Evolutionary conservation across 2,329 filamentous ascomycete genomes (phyloP).

Genomic region (Trichoderma sp.): DNA sequence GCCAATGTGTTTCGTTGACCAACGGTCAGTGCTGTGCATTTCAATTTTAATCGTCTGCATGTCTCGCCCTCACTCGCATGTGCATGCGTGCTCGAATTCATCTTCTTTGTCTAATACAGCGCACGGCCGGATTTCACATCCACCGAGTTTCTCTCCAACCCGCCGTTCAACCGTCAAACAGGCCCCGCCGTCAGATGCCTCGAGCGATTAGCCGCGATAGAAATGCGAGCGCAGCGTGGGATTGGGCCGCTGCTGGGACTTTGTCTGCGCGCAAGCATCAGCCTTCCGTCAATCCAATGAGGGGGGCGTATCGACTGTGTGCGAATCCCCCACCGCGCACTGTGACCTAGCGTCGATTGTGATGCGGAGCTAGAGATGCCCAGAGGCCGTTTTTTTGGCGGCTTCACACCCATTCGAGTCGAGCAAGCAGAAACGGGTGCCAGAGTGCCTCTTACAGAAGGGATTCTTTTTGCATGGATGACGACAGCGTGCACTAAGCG

Average conservation of each 20-base stretch:
- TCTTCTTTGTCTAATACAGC: not conserved
- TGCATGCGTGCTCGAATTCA: not conserved
- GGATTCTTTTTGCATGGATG: constrained; percentile 9
- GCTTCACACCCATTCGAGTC: not conserved
- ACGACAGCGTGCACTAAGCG: constrained; percentile 11
- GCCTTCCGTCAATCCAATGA: not conserved
- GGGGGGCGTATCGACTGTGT: constrained; percentile 19
- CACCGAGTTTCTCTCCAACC: not conserved
- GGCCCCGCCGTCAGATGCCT: constrained; percentile 3
- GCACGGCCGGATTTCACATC: not conserved
- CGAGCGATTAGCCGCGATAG: not conserved
- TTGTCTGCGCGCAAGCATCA: constrained; percentile 3
- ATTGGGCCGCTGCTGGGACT: not conserved
- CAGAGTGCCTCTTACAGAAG: not conserved
- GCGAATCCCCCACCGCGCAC: not conserved
- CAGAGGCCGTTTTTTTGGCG: not conserved
- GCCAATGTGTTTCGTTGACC: not conserved
- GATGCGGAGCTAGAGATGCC: not conserved
- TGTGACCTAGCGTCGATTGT: constrained; percentile 22
- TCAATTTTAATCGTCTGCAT: not conserved
- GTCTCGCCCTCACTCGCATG: not conserved
- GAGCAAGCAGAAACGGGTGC: not conserved
- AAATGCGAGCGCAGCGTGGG: not conserved
- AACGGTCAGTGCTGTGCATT: not conserved
- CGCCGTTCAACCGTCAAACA: not conserved